Conservation (phyloP, 139 green algal genomes). For the Zygnema cylindricum region DNA sequence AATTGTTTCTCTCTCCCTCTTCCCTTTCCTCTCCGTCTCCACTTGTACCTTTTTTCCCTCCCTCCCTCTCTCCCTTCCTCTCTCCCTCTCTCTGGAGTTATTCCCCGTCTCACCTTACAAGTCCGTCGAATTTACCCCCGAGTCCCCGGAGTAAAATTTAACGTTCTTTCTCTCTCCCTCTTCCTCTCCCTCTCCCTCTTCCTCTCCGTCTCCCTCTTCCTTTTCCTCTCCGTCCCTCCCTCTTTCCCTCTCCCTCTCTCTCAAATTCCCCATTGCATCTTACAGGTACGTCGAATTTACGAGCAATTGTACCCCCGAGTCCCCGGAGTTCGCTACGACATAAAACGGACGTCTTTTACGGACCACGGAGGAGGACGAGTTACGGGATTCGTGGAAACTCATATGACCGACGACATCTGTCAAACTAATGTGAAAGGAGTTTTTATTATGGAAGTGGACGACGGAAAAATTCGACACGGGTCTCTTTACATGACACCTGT, state of each 20-base stretch:
- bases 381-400: conserved; percentile 14
- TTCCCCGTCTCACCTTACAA: too few relatives aligned
- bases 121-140: too few relatives aligned
- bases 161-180: too few relatives aligned
- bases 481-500: conserved; percentile 30
- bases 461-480: neutral
- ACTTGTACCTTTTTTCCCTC: too few relatives aligned
- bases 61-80: too few relatives aligned
- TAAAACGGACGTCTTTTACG: conserved; percentile 8
- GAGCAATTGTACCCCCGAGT: conserved; percentile 7
- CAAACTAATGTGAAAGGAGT: conserved; percentile 15
- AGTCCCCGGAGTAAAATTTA: too few relatives aligned
- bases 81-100: too few relatives aligned
- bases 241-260: neutral
- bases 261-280: too few relatives aligned
- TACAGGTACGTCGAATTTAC: conserved; percentile 2
- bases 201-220: too few relatives aligned
- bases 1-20: too few relatives aligned
- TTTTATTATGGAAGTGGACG: conserved; percentile 7
- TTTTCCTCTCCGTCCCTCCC: neutral
- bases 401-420: conserved; percentile 8
- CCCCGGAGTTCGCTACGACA: conserved; percentile 5
- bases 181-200: too few relatives aligned
- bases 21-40: too few relatives aligned
- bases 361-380: conserved; percentile 1